Evolutionary conservation across 441 rosid species (phyloP).

Genomic region (Syzygium syzygioides): DNA sequence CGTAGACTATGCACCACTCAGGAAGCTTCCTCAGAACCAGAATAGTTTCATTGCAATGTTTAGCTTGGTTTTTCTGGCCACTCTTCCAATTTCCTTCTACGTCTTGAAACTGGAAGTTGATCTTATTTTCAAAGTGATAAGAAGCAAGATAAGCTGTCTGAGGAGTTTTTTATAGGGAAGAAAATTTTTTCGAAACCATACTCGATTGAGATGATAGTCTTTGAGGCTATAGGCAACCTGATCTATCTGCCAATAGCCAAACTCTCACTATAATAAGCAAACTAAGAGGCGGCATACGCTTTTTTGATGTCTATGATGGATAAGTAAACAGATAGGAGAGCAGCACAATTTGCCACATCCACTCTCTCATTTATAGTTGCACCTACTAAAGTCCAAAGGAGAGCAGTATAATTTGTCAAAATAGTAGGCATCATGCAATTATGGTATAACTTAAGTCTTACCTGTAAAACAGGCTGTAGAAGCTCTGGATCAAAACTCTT

Average conservation of each 20-base stretch:
- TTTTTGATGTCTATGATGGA: not conserved
- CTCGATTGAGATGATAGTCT: not conserved
- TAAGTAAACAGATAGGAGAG: not conserved
- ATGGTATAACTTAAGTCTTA: constrained; percentile 10
- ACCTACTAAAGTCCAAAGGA: not conserved
- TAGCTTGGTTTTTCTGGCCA: not conserved
- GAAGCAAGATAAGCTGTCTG: not conserved
- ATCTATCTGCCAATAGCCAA: not conserved
- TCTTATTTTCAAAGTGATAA: not conserved
- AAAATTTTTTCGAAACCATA: not conserved
- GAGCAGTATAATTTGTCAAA: not conserved
- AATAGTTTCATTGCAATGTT: not conserved
- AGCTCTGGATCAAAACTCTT: constrained; percentile 78
- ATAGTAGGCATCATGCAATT: not conserved
- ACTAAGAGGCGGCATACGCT: not conserved
- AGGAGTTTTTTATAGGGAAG: not conserved
- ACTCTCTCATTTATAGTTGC: not conserved
- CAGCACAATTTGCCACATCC: not conserved
- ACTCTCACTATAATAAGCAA: not conserved
- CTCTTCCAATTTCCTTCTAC: not conserved
- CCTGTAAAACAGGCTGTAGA: constrained; percentile 81
- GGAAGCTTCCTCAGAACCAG: too few relatives aligned
- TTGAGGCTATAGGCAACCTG: not conserved
- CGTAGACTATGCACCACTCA: too few relatives aligned
- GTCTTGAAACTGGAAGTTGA: not conserved